Percentiles rank a stretch among this genome's conserved stretches.
Evolutionary conservation across 1,139 yeast genomes (phyloP).

Genomic region (Pichia sp.): DNA sequence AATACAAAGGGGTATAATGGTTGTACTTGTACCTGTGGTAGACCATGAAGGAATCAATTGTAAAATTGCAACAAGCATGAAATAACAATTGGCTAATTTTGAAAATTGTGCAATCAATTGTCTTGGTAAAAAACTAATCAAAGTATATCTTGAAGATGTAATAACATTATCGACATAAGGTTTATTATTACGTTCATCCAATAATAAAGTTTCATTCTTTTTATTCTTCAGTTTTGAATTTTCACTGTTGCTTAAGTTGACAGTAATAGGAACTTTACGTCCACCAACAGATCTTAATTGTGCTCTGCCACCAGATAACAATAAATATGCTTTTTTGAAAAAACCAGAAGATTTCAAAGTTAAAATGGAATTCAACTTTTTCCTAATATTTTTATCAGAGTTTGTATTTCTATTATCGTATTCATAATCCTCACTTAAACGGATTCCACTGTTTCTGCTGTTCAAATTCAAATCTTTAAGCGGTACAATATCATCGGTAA

Average conservation of each 20-base stretch:
- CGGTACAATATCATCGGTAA: slow-evolving; percentile 12
- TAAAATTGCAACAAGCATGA: slow-evolving; percentile 79
- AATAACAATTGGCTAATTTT: slow-evolving; percentile 82
- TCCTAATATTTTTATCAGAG: background rate
- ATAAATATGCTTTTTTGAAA: slow-evolving; percentile 20
- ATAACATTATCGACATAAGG: slow-evolving; percentile 65
- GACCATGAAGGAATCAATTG: slow-evolving; percentile 98
- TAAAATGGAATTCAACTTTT: background rate
- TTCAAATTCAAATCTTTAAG: background rate
- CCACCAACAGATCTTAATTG: slow-evolving; percentile 61
- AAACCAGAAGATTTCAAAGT: slow-evolving; percentile 3
- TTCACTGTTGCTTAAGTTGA: slow-evolving; percentile 32
- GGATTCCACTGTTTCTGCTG: background rate
- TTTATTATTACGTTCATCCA: slow-evolving; percentile 63
- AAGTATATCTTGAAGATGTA: slow-evolving; percentile 82
- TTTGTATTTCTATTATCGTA: slow-evolving; percentile 6
- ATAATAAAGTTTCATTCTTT: slow-evolving; percentile 28
- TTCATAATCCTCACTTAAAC: slow-evolving; percentile 7
- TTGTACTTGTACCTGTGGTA: slow-evolving; percentile 93
- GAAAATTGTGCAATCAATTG: slow-evolving; percentile 89
- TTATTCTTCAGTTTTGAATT: slow-evolving; percentile 19
- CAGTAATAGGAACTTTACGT: slow-evolving; percentile 62
- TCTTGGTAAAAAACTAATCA: slow-evolving; percentile 78
- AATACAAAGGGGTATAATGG: slow-evolving; percentile 79
- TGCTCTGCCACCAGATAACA: slow-evolving; percentile 38